A percentile compares a stretch with the other conserved stretches of the same genome.
These are phyloP conservation scores for Cunninghamia lanceolata DNA, from an alignment of 75 land plant species.

Conservation along the genomic window DNA sequence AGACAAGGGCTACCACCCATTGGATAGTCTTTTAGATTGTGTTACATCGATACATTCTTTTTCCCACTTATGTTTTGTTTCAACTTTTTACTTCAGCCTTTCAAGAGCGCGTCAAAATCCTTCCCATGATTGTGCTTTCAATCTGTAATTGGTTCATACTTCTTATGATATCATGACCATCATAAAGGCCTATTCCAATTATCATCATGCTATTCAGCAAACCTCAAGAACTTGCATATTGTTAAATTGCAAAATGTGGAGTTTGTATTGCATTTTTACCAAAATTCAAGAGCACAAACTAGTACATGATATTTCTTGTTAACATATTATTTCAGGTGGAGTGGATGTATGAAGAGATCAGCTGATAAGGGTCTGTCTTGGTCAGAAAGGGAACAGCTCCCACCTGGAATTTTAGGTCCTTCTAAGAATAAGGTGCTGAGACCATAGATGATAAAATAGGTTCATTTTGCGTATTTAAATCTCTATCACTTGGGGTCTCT, in stretches of 20 bases:
- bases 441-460: background rate
- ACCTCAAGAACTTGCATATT: background rate
- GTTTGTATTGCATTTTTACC: background rate
- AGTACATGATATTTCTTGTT: background rate
- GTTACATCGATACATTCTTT: background rate
- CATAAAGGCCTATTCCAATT: background rate
- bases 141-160: background rate
- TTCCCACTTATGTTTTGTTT: background rate
- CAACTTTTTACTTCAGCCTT: background rate
- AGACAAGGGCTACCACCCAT: background rate
- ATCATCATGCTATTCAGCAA: background rate
- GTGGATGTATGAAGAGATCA: slow-evolving; percentile 94
- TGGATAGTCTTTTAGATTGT: background rate
- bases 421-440: slow-evolving; percentile 82
- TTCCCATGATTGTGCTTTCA: background rate
- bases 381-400: slow-evolving; percentile 86
- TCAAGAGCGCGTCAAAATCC: background rate
- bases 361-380: slow-evolving; percentile 79
- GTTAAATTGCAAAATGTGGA: background rate
- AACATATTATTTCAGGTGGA: slow-evolving; percentile 68
- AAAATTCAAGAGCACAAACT: background rate
- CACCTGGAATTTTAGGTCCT: slow-evolving; percentile 98
- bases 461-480: background rate
- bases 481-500: background rate
- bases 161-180: background rate